Percentiles rank a stretch among this genome's conserved stretches.
phyloP scores from a whole-genome alignment of 129 eudicot species.

The Heracleum sosnowskyi region DNA sequence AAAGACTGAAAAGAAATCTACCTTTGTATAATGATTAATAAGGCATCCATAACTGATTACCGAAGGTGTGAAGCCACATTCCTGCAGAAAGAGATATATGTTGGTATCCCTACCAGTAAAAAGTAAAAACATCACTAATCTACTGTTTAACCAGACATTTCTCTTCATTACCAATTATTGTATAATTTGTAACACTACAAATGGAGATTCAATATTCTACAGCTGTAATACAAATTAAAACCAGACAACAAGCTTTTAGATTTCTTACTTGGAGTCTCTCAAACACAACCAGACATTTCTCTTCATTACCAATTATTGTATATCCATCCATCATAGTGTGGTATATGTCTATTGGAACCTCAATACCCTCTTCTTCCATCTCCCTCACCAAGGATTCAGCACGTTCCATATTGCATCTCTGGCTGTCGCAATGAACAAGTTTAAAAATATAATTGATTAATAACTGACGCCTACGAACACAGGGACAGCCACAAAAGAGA shows the following conservation, averaged over 20 bases:
- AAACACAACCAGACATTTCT: conserved; percentile 78
- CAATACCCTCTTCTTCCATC: conserved; percentile 98
- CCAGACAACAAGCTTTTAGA: conserved; percentile 10
- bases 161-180: no score
- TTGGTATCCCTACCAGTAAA: conserved; percentile 8
- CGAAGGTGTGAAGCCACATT: conserved; percentile 78
- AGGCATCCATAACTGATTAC: conserved; percentile 83
- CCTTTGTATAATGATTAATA: conserved; percentile 84
- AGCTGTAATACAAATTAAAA: not conserved
- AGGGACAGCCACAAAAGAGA: not conserved
- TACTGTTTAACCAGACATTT: no score
- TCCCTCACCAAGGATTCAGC: conserved; percentile 93
- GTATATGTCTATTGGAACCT: conserved; percentile 79
- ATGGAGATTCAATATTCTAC: not conserved
- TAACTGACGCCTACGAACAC: no score
- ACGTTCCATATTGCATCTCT: conserved; percentile 61
- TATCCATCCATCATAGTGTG: conserved; percentile 99
- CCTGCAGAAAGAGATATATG: conserved; percentile 32
- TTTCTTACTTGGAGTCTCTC: conserved; percentile 65
- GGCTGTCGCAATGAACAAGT: conserved; percentile 28
- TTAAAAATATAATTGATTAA: not conserved
- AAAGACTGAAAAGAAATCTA: conserved; percentile 15
- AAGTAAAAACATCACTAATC: not conserved
- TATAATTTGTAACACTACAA: not conserved
- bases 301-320: conserved; percentile 76